phyloP scores from a whole-genome alignment of 208 protist species.

The Crithidia expoeki region DNA sequence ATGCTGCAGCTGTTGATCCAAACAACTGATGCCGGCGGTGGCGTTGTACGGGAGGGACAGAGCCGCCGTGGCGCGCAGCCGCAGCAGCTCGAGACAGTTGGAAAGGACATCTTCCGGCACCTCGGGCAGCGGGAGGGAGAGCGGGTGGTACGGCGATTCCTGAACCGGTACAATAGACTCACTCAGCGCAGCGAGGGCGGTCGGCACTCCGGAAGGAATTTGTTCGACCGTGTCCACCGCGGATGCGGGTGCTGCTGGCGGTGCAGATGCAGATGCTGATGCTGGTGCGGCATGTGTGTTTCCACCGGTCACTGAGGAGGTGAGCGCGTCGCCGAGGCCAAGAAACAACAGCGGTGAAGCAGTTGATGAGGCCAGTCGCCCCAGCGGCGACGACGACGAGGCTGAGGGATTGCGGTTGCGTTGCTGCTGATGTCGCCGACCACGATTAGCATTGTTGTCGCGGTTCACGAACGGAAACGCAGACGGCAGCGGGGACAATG shows the following conservation, averaged over 20 bases:
- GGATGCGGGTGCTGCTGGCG: neutral
- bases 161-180: conserved; percentile 29
- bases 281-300: neutral
- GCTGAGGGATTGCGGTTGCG: neutral
- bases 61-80: conserved; percentile 27
- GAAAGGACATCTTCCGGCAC: conserved; percentile 26
- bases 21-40: conserved; percentile 34
- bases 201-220: neutral
- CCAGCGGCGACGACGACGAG: neutral
- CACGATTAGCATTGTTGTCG: neutral
- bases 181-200: conserved; percentile 20
- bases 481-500: neutral
- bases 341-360: neutral
- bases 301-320: neutral
- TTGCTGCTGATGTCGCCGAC: neutral
- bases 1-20: conserved; percentile 39
- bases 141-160: conserved; percentile 18
- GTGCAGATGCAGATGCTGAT: too few species aligned
- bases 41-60: conserved; percentile 33
- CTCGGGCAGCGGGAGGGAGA: conserved; percentile 21
- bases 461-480: neutral
- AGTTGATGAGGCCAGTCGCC: neutral
- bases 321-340: neutral
- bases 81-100: conserved; percentile 30
- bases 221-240: neutral